phyloP scores from a whole-genome alignment of 768 basidiomycete species.

The Collybia sp. region DNA sequence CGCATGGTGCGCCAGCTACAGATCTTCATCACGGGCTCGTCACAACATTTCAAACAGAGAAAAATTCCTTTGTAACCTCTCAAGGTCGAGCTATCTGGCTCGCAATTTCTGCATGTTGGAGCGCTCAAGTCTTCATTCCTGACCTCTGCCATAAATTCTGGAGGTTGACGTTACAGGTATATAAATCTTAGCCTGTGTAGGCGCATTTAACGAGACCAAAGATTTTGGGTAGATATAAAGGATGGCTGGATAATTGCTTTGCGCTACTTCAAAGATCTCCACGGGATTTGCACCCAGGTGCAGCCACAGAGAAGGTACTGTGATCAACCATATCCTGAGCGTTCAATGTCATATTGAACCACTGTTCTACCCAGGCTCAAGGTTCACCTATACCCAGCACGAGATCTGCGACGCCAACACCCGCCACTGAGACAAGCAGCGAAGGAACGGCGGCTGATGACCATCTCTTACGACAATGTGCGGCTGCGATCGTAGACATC shows the following conservation, averaged over 20 bases:
- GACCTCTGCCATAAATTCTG: constrained; percentile 85
- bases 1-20: constrained; percentile 31
- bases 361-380: constrained; percentile 10
- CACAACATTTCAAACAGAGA: constrained; percentile 18
- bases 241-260: constrained; percentile 66
- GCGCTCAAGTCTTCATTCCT: constrained; percentile 77
- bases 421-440: constrained; percentile 40
- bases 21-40: not conserved
- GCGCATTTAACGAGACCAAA: constrained; percentile 19
- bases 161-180: constrained; percentile 85
- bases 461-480: constrained; percentile 55
- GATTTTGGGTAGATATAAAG: constrained; percentile 77
- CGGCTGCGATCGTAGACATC: constrained; percentile 68
- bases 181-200: constrained; percentile 10
- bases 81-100: constrained; percentile 69
- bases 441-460: constrained; percentile 65
- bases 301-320: constrained; percentile 27
- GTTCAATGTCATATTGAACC: constrained; percentile 1
- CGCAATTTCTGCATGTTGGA: constrained; percentile 82
- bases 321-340: not conserved
- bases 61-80: constrained; percentile 42
- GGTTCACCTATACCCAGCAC: constrained; percentile 21
- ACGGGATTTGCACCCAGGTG: constrained; percentile 23
- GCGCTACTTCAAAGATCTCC: constrained; percentile 33
- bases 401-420: constrained; percentile 50